Base-by-base conservation (phyloP, 805 yeast genomes). In the Hanseniaspora guilliermondii region DNA sequence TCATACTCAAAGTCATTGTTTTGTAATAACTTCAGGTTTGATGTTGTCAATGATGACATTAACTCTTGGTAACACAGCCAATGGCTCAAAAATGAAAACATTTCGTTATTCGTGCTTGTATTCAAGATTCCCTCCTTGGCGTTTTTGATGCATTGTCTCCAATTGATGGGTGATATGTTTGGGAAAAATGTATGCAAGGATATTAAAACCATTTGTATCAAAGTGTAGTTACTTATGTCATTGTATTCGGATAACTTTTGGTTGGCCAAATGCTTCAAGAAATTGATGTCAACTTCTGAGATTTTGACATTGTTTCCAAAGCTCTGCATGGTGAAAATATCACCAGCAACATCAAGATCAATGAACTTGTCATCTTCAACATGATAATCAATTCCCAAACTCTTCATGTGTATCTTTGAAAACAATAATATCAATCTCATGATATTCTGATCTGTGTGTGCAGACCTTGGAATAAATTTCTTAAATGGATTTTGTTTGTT, bases 11-110 rank as follows among this genome's bases (percentile, higher is more conserved):
- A 49, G 25, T 42, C 38, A 11, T 49, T 49, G 16, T 6, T 17
- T 4, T 35, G 17, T 8, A 49, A 35, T 7, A 49, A 21, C 6
- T 41, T 21, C 17, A 49, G 17, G 27, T 49, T 42, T 17, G 53
- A 49, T 12, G 53, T 49, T 24, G 53, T 49, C 19, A 49, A 35
- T 16, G 53, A 49, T 2, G 53, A 41, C 53, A 49, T 35, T 21
- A 73, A 71, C 53, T 70, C 74, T 0, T 49, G 53, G 21, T 49
- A 49, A 22, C 53, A 41, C 16, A 49, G 24, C 53, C 53, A 49
- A 24, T 49, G 47, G 21, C 35, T 49, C 21, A 49, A 35, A 32
- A 49, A 49, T 24, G 36, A 24, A 41, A 49, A 40, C 47, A 49
- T 40, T 30, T 49, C 53, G 24, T 14, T 49, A 16, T 16, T 25